phyloP scores from a whole-genome alignment of 106 monocot species.

The Agapanthus africanus region DNA sequence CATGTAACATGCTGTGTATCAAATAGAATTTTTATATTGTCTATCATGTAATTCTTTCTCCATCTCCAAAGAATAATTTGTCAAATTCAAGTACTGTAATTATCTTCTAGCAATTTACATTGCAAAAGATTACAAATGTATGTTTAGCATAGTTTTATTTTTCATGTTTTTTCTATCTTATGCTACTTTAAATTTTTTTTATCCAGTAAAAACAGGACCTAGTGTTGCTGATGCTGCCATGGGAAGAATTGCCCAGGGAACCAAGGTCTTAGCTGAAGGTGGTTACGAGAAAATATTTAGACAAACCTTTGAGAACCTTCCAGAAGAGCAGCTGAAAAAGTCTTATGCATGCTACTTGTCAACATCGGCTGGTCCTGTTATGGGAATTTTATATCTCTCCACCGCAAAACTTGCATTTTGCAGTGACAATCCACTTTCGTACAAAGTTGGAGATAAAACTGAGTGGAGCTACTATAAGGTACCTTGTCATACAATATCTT shows the following conservation, averaged over 20 bases:
- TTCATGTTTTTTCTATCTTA: background rate
- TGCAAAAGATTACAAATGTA: background rate
- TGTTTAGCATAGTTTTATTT: background rate
- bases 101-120: background rate
- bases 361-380: conserved; percentile 27
- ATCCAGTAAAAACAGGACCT: conserved; percentile 24
- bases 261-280: conserved; percentile 25
- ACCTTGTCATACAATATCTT: background rate
- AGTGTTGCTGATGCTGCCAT: conserved; percentile 29
- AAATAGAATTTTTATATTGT: background rate
- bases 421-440: conserved; percentile 26
- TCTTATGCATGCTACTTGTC: conserved; percentile 24
- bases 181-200: background rate
- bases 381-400: conserved; percentile 25
- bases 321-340: conserved; percentile 23
- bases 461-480: conserved; percentile 37
- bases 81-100: background rate
- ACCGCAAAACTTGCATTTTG: conserved; percentile 27
- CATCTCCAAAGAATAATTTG: background rate
- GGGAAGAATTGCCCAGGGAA: conserved; percentile 26
- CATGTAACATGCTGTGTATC: background rate
- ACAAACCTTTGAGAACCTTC: conserved; percentile 21
- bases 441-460: conserved; percentile 25
- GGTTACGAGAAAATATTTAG: conserved; percentile 27
- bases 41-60: background rate